A percentile compares a stretch with the other conserved stretches of the same genome.
Conservation (phyloP, 768 basidiomycete species). For the Phallus indusiatus region DNA sequence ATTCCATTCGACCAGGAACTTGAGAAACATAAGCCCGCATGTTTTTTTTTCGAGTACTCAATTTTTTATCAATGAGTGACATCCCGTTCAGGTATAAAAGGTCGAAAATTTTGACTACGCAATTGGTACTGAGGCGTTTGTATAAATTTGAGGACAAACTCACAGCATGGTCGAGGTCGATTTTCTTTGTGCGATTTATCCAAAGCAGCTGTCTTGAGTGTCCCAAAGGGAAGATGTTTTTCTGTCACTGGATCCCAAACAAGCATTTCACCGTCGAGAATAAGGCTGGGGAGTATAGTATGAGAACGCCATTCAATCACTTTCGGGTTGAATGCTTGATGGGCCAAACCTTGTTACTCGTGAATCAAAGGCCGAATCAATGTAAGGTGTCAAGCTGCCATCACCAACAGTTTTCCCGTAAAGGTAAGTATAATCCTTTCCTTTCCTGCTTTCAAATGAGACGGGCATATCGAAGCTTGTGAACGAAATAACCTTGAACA, state of each 20-base stretch:
- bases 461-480: background rate
- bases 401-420: conserved; percentile 78
- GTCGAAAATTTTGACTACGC: conserved; percentile 91
- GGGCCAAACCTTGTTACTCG: conserved; percentile 69
- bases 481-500: conserved; percentile 61
- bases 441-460: conserved; percentile 51
- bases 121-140: background rate
- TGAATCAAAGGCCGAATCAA: conserved; percentile 65
- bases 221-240: conserved; percentile 86
- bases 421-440: conserved; percentile 83
- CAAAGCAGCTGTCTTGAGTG: conserved; percentile 83
- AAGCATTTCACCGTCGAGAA: conserved; percentile 96
- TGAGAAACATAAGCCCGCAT: conserved; percentile 57
- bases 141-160: conserved; percentile 21
- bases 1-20: conserved; percentile 74
- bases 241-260: conserved; percentile 93
- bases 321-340: too few relatives aligned
- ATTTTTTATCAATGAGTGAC: conserved; percentile 62
- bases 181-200: conserved; percentile 63
- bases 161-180: conserved; percentile 86
- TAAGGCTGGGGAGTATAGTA: conserved; percentile 45
- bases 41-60: conserved; percentile 71
- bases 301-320: background rate
- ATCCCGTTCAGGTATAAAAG: conserved; percentile 81
- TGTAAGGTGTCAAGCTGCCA: conserved; percentile 84